phyloP scores from a whole-genome alignment of 768 basidiomycete species.

The Fomitopsis pulvina region DNA sequence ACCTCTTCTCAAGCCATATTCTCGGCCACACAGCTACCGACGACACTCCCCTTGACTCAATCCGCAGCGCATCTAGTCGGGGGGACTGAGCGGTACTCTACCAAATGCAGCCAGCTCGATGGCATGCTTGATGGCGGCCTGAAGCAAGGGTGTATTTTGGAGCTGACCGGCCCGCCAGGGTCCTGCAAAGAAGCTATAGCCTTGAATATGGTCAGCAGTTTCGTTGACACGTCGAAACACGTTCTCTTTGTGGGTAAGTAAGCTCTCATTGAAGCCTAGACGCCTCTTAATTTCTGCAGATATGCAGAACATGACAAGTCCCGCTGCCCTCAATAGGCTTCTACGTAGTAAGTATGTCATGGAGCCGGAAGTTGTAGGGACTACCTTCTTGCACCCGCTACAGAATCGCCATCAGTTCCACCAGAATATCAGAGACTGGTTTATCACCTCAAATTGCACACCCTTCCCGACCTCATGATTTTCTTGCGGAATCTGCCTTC shows the following conservation, averaged over 20 bases:
- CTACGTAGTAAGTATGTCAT: slow-evolving; percentile 19
- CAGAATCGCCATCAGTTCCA: slow-evolving; percentile 10
- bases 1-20: slow-evolving; percentile 42
- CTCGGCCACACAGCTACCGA: slow-evolving; percentile 30
- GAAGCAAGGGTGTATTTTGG: slow-evolving; percentile 52
- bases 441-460: slow-evolving; percentile 36
- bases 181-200: slow-evolving; percentile 55
- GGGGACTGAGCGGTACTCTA: slow-evolving; percentile 29
- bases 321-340: slow-evolving; percentile 24
- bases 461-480: slow-evolving; percentile 47
- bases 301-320: slow-evolving; percentile 42
- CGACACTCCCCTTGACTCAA: slow-evolving; percentile 37
- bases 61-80: slow-evolving; percentile 41
- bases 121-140: slow-evolving; percentile 59
- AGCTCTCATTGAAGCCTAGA: background rate
- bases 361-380: slow-evolving; percentile 5
- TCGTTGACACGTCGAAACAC: slow-evolving; percentile 41
- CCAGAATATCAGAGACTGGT: slow-evolving; percentile 23
- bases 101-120: slow-evolving; percentile 46
- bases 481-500: slow-evolving; percentile 49
- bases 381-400: background rate
- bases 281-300: slow-evolving; percentile 23
- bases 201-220: slow-evolving; percentile 40
- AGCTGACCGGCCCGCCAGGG: slow-evolving; percentile 75
- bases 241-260: slow-evolving; percentile 60